Evolutionary conservation across 2,329 filamentous ascomycete genomes (phyloP).

Genomic region (Fusarium sp.): DNA sequence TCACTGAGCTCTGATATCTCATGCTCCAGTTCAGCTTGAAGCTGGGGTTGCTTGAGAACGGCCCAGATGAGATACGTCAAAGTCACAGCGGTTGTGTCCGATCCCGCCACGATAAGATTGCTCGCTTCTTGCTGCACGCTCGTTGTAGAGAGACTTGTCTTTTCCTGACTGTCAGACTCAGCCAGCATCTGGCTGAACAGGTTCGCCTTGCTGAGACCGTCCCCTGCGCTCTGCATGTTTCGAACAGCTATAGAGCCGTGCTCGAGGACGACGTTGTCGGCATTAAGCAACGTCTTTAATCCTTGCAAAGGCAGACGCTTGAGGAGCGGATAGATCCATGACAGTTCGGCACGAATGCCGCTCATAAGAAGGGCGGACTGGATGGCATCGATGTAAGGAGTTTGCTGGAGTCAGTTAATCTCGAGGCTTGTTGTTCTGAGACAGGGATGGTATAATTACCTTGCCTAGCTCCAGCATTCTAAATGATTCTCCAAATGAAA

Average conservation of each 20-base stretch:
- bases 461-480: conserved; percentile 21
- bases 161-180: not conserved
- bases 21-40: not conserved
- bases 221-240: not conserved
- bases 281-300: not conserved
- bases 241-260: not conserved
- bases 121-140: not conserved
- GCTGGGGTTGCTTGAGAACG: not conserved
- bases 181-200: not conserved
- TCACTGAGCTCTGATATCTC: not conserved
- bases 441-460: not conserved
- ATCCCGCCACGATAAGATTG: conserved; percentile 19
- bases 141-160: not conserved
- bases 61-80: conserved; percentile 29
- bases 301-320: not conserved
- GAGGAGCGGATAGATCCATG: not conserved
- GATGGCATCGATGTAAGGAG: not conserved
- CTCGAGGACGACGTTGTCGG: not conserved
- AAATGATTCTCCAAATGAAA: conserved; percentile 24
- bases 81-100: conserved; percentile 12
- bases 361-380: not conserved
- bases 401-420: not conserved
- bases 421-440: accelerated
- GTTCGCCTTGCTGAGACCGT: not conserved
- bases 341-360: not conserved